phyloP scores from a whole-genome alignment of 2,329 filamentous ascomycete species.

The Tolypocladium nubicola region DNA sequence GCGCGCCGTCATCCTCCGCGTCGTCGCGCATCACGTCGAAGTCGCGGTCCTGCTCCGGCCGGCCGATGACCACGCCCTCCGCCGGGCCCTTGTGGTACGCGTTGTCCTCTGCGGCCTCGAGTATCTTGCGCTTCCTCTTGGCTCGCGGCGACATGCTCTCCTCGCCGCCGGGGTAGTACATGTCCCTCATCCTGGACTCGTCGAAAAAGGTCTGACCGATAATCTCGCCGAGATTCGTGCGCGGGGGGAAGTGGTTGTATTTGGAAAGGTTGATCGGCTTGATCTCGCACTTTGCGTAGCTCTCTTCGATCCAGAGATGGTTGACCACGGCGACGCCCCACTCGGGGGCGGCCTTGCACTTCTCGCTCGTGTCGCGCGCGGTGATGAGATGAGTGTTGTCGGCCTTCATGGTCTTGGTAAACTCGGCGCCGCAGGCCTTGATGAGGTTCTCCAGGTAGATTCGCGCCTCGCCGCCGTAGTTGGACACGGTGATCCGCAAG shows the following conservation, averaged over 20 bases:
- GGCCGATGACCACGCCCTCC: conserved; percentile 34
- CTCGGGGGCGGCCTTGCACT: conserved; percentile 82
- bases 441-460: conserved; percentile 91
- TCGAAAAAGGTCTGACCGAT: conserved; percentile 84
- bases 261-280: conserved; percentile 61
- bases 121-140: conserved; percentile 38
- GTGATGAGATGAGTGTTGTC: conserved; percentile 96
- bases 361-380: conserved; percentile 80
- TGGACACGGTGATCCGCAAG: conserved; percentile 79
- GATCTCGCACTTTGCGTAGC: conserved; percentile 78
- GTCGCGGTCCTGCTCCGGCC: conserved; percentile 25
- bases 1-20: conserved; percentile 21
- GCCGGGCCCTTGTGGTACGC: conserved; percentile 34
- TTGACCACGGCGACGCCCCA: conserved; percentile 89
- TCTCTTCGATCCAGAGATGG: conserved; percentile 95
- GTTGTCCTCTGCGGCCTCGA: conserved; percentile 40
- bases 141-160: conserved; percentile 30
- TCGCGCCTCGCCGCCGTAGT: conserved; percentile 90
- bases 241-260: conserved; percentile 77
- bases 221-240: conserved; percentile 87
- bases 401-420: conserved; percentile 88
- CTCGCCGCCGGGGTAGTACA: conserved; percentile 58
- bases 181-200: conserved; percentile 43
- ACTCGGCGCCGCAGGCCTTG: conserved; percentile 71
- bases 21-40: conserved; percentile 34